phyloP scores from a whole-genome alignment of 805 yeast genomes.

The Debaryomyces tyrocola region DNA sequence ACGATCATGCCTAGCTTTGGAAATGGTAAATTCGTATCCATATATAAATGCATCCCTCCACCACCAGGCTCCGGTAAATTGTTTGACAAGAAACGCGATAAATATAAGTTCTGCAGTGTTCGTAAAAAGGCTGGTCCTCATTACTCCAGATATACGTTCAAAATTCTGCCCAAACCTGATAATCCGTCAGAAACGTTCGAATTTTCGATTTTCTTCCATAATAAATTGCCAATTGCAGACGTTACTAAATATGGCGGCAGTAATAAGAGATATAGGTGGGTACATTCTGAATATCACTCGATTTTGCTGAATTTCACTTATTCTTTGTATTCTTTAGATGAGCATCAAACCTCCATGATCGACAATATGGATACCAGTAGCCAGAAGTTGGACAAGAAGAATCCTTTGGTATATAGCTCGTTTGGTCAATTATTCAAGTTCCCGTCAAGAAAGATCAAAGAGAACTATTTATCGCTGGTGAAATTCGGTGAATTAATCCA shows the following conservation, averaged over 20 bases:
- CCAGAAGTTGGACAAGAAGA: neutral
- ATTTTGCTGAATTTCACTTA: neutral
- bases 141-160: neutral
- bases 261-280: neutral
- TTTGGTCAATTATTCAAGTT: neutral
- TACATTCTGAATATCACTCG: neutral
- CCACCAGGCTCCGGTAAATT: neutral
- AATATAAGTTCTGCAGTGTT: neutral
- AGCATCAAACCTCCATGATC: neutral
- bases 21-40: neutral
- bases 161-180: neutral
- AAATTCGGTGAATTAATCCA: neutral
- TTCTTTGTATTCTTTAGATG: neutral
- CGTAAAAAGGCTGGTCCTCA: neutral
- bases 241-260: neutral
- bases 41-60: neutral
- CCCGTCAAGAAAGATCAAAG: neutral
- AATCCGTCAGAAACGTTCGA: neutral
- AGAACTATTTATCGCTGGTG: neutral
- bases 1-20: neutral
- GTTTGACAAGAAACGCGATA: neutral
- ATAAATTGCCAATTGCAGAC: slow-evolving; percentile 1
- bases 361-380: neutral
- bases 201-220: neutral
- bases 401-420: neutral